Evolutionary conservation across 2,329 filamentous ascomycete species (phyloP), one percentile per base, ranked within the genome.

Genomic region (Arachnopeziza araneosa): DNA sequence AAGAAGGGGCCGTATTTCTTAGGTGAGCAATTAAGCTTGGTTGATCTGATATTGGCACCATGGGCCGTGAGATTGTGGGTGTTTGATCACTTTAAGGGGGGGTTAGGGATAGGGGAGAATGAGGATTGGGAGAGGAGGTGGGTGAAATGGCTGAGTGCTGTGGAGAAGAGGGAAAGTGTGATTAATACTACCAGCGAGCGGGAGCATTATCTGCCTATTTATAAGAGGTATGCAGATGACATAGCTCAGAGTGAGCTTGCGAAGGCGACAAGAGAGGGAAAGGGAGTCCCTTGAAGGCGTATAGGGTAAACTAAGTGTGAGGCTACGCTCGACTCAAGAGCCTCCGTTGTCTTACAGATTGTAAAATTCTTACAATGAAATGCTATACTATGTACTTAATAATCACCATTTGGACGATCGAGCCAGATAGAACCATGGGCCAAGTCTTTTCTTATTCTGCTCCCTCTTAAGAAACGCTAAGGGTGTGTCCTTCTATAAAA

Each of bases 61-160:
- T 93, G 88, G 88, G 85, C 86, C 0, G 81, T 85, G 67, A 78
- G 89, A 12, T 44, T 44, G 17, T 93, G 88, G 77, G 75, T 91
- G 6, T 86, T 93, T 65, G 88, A 93, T 66, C 80, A 90, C 63
- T 93, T 88, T 70, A 93, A 93, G 69, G 81, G 81, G 0, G 82
- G 83, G 0, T 64, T 78, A 1, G 79, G 78, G 0, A 75, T 84
- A 24, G 78, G 80, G 1, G 55, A 64, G 9, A 83, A 84, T 56
- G 72, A 72, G 44, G 70, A 80, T 1, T 92, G 88, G 89, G 73
- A 58, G 7, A 77, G 60, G 10, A 77, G 88, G 54, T 93, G 87
- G 84, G 76, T 80, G 67, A 77, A 70, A 56, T 93, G 88, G 87
- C 73, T 81, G 30, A 76, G 78, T 58, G 88, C 85, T 0, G 75